A percentile compares a stretch with the other conserved stretches of the same genome.
Conservation (phyloP, 1,284 basidiomycete species). For the Ceratobasidium sp. region DNA sequence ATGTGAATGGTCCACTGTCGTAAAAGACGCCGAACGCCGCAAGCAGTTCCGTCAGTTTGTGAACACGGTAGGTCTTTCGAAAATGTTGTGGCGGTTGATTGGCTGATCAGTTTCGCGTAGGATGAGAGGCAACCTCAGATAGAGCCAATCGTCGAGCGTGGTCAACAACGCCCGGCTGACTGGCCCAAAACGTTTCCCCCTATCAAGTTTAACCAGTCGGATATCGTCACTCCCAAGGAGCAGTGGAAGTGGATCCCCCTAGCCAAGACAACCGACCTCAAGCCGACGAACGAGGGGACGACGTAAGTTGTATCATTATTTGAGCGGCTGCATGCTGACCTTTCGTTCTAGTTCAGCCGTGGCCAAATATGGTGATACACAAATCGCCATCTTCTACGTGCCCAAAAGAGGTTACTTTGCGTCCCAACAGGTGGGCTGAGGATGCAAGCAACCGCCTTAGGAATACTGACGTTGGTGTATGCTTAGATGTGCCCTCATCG, state of each 20-base stretch:
- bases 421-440: constrained; percentile 70
- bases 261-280: constrained; percentile 67
- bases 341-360: constrained; percentile 61
- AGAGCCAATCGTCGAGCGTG: constrained; percentile 73
- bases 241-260: constrained; percentile 74
- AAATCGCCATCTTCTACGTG: constrained; percentile 76
- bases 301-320: constrained; percentile 58
- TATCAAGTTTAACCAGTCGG: constrained; percentile 62
- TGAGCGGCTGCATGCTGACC: background rate
- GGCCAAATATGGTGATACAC: constrained; percentile 78
- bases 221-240: constrained; percentile 61
- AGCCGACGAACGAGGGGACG: constrained; percentile 64
- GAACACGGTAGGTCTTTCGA: constrained; percentile 64
- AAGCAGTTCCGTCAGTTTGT: constrained; percentile 77
- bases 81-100: background rate
- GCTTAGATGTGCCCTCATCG: constrained; percentile 70
- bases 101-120: constrained; percentile 49
- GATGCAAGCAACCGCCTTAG: background rate
- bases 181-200: constrained; percentile 74
- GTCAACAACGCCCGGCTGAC: constrained; percentile 75
- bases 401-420: constrained; percentile 72
- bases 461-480: background rate
- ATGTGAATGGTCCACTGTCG: constrained; percentile 79
- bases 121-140: constrained; percentile 66
- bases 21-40: constrained; percentile 68